phyloP scores from a whole-genome alignment of 805 yeast genomes.

The Schwanniomyces yamadae region DNA sequence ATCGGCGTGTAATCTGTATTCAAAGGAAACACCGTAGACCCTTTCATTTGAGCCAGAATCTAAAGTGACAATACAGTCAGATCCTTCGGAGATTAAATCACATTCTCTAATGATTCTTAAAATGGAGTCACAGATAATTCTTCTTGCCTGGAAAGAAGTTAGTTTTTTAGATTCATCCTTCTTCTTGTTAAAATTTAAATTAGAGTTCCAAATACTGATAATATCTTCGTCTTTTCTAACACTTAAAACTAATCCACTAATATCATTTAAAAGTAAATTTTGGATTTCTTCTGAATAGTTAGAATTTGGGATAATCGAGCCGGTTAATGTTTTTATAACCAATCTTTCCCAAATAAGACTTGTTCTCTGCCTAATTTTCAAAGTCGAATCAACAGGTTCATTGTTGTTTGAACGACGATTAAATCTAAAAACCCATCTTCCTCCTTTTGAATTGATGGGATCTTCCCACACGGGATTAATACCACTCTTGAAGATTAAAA shows the following conservation, averaged over 20 bases:
- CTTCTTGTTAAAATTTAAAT: slow-evolving; percentile 33
- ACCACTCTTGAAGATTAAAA: slow-evolving; percentile 57
- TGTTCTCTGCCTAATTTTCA: slow-evolving; percentile 32
- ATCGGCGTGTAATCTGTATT: slow-evolving; percentile 48
- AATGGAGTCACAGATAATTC: slow-evolving; percentile 47
- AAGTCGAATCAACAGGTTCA: slow-evolving; percentile 17
- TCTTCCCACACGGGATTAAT: slow-evolving; percentile 71
- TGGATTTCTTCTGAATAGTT: slow-evolving; percentile 31
- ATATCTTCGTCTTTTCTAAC: slow-evolving; percentile 60
- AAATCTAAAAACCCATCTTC: slow-evolving; percentile 60
- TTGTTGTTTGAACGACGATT: slow-evolving; percentile 28
- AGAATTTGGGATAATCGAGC: slow-evolving; percentile 43
- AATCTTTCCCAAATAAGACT: slow-evolving; percentile 56
- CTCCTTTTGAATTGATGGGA: slow-evolving; percentile 57
- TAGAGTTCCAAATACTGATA: slow-evolving; percentile 61
- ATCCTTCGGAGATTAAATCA: slow-evolving; percentile 41
- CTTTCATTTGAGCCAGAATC: slow-evolving; percentile 40
- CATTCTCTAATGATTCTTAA: slow-evolving; percentile 48
- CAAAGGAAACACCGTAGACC: slow-evolving; percentile 45
- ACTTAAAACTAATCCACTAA: slow-evolving; percentile 60
- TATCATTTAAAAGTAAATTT: slow-evolving; percentile 45
- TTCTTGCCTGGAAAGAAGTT: slow-evolving; percentile 44
- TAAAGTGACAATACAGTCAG: slow-evolving; percentile 28
- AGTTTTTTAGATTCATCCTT: slow-evolving; percentile 23
- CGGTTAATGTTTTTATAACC: slow-evolving; percentile 50